phyloP scores from a whole-genome alignment of 495 filamentous ascomycete species.

The Cudoniella acicularis region DNA sequence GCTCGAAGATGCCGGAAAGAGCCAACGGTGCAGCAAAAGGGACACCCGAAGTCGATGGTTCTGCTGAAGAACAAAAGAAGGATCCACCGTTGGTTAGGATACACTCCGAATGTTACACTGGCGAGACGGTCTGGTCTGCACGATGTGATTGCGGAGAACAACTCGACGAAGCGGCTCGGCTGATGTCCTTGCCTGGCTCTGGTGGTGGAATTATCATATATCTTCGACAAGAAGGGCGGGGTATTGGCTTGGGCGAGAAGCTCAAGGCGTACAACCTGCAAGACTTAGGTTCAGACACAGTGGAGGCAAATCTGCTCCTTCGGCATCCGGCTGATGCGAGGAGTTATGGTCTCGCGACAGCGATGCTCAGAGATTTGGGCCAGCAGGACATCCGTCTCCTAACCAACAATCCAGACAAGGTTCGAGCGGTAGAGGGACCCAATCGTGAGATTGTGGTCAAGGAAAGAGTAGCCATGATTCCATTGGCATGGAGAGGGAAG shows the following conservation, averaged over 20 bases:
- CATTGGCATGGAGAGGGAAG: conserved; percentile 80
- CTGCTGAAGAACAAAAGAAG: neutral
- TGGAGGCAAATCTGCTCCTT: conserved; percentile 89
- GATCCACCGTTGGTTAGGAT: conserved; percentile 77
- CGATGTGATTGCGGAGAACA: conserved; percentile 98
- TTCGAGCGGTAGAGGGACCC: conserved; percentile 88
- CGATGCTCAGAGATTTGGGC: conserved; percentile 85
- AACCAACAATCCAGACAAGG: conserved; percentile 99
- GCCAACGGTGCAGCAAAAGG: neutral
- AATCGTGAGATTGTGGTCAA: conserved; percentile 82
- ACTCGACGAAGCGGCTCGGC: conserved; percentile 87
- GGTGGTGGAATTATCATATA: conserved; percentile 91
- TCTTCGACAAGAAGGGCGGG: conserved; percentile 90
- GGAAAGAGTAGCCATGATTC: conserved; percentile 91
- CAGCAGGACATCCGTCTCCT: conserved; percentile 73
- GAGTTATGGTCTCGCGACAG: conserved; percentile 91
- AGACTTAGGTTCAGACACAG: conserved; percentile 91
- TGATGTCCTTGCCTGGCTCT: conserved; percentile 81
- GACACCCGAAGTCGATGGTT: neutral
- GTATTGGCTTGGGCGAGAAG: conserved; percentile 92
- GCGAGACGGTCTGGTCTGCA: conserved; percentile 96
- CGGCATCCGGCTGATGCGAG: conserved; percentile 92
- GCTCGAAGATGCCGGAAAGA: conserved; percentile 44
- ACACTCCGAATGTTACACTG: conserved; percentile 98
- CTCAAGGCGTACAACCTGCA: conserved; percentile 98